Conservation (phyloP, 345 rosid genomes). For the Hypericum perforatum region DNA sequence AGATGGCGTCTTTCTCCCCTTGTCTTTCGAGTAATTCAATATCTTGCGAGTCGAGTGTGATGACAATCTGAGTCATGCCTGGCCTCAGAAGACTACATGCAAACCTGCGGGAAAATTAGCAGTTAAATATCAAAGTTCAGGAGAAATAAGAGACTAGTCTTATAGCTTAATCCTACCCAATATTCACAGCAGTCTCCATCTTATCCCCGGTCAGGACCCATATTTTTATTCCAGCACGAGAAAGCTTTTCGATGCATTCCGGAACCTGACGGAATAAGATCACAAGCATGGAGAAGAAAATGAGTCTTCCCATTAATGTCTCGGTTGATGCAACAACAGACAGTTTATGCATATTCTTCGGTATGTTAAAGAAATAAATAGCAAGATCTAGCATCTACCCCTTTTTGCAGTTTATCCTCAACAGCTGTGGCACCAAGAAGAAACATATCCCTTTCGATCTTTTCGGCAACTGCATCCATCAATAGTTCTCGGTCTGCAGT, state of each 20-base stretch:
- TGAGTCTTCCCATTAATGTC: neutral
- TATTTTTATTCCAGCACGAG: constrained; percentile 62
- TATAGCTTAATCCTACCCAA: constrained; percentile 46
- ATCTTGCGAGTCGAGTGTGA: constrained; percentile 57
- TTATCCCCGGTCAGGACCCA: constrained; percentile 95
- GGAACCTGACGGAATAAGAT: constrained; percentile 45
- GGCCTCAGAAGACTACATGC: constrained; percentile 71
- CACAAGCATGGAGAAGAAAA: constrained; percentile 5
- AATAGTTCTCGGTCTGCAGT: constrained; percentile 43
- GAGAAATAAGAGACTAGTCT: neutral
- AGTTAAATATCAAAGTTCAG: constrained; percentile 9
- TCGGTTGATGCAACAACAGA: constrained; percentile 1
- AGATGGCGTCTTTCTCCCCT: constrained; percentile 41
- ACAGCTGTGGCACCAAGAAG: constrained; percentile 96
- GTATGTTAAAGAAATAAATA: neutral
- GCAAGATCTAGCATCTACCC: constrained; percentile 37
- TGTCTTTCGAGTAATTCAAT: constrained; percentile 52
- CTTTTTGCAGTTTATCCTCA: constrained; percentile 83
- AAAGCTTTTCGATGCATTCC: constrained; percentile 61
- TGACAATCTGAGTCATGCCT: constrained; percentile 52
- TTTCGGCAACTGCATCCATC: constrained; percentile 46
- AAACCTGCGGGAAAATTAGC: constrained; percentile 37
- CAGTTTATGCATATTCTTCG: neutral
- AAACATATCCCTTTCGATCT: constrained; percentile 56
- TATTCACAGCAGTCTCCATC: constrained; percentile 84